These are phyloP conservation scores for Trapa incisa DNA, from an alignment of 345 rosid species.

Conservation along the genomic window DNA sequence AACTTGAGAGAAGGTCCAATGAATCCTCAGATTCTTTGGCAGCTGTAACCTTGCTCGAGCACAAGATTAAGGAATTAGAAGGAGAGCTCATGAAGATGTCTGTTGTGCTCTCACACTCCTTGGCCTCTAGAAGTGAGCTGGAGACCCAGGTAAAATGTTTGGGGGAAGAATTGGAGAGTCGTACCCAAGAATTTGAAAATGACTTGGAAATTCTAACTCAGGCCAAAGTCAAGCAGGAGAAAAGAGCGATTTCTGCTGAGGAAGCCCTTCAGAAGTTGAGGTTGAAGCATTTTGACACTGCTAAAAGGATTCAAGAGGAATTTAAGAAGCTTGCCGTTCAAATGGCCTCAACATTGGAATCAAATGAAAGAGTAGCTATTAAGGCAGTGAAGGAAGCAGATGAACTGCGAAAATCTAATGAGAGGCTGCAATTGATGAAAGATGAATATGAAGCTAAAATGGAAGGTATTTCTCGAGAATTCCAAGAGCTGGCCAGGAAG, in stretches of 20 bases:
- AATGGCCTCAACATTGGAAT: constrained; percentile 72
- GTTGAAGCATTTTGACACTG: constrained; percentile 60
- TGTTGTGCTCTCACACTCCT: constrained; percentile 10
- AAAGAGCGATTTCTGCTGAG: constrained; percentile 77
- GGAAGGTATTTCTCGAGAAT: constrained; percentile 30
- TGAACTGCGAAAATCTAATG: constrained; percentile 41
- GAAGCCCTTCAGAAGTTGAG: constrained; percentile 53
- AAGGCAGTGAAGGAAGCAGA: constrained; percentile 63
- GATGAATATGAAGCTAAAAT: constrained; percentile 43
- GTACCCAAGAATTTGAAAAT: constrained; percentile 37
- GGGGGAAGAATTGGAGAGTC: constrained; percentile 69
- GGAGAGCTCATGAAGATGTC: constrained; percentile 27
- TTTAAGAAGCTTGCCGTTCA: constrained; percentile 58
- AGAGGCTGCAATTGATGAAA: constrained; percentile 32
- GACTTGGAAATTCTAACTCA: constrained; percentile 47
- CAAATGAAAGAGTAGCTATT: constrained; percentile 71
- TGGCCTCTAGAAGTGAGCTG: constrained; percentile 17
- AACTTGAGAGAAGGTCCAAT: too few relatives aligned
- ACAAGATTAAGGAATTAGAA: constrained; percentile 40
- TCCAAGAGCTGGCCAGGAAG: constrained; percentile 36
- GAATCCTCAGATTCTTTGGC: background rate
- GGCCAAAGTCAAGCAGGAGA: constrained; percentile 65
- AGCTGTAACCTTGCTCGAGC: constrained; percentile 35
- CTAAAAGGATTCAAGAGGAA: constrained; percentile 76
- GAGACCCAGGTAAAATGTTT: constrained; percentile 8